A percentile compares a stretch with the other conserved stretches of the same genome.
These are phyloP conservation scores for Cryptococcus sp. DNA, from an alignment of 1,284 basidiomycete species.

Conservation along the genomic window DNA sequence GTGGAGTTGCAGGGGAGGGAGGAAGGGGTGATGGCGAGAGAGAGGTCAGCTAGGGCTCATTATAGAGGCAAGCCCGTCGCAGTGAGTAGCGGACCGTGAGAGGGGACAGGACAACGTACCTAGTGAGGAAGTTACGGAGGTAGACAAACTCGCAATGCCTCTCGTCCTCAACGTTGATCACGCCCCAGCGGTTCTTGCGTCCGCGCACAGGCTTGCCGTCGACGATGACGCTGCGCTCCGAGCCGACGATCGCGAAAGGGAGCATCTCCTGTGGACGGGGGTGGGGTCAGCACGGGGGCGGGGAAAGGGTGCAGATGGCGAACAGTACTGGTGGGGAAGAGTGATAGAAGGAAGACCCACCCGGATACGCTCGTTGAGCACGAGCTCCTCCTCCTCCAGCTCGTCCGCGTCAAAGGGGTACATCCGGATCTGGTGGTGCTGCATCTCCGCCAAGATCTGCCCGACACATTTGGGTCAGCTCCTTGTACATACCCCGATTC, in stretches of 20 bases:
- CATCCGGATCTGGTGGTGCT: slow-evolving; percentile 86
- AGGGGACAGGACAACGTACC: slow-evolving; percentile 53
- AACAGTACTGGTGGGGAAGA: no score
- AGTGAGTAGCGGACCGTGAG: neutral
- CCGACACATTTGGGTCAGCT: neutral
- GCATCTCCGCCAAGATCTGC: slow-evolving; percentile 87
- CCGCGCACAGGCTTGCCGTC: slow-evolving; percentile 93
- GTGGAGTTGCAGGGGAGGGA: no score
- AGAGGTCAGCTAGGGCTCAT: neutral
- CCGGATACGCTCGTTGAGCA: slow-evolving; percentile 85
- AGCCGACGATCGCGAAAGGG: slow-evolving; percentile 95
- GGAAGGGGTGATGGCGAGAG: neutral
- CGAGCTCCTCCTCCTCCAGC: slow-evolving; percentile 78
- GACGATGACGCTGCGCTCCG: slow-evolving; percentile 88
- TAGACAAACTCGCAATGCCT: slow-evolving; percentile 98
- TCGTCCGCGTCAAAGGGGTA: slow-evolving; percentile 98
- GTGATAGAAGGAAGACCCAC: slow-evolving; percentile 54
- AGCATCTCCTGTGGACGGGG: slow-evolving; percentile 66
- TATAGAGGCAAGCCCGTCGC: no score
- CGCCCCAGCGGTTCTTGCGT: slow-evolving; percentile 96
- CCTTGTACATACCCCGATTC: no score
- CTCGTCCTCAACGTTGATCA: slow-evolving; percentile 96
- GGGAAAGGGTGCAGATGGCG: neutral
- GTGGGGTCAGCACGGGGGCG: slow-evolving; percentile 1
- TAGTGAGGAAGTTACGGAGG: slow-evolving; percentile 91